Conservation (phyloP, 2,329 filamentous ascomycete species). For the Proliferodiscus dingleyae region DNA sequence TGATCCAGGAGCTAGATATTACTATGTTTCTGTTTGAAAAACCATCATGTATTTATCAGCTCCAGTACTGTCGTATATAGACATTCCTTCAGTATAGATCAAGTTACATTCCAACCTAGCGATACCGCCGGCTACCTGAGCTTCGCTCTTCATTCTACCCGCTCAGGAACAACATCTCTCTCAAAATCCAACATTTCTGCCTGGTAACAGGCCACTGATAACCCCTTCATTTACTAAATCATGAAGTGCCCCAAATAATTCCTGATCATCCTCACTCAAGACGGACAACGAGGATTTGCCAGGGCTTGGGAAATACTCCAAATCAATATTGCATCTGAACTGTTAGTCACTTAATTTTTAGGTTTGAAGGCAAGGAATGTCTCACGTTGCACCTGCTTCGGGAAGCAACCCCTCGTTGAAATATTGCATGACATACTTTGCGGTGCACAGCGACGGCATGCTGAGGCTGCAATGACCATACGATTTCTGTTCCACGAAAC, state of each 20-base stretch:
- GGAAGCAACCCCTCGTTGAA: constrained; percentile 23
- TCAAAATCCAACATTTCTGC: neutral
- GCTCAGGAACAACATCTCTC: no score
- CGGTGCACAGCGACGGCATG: constrained; percentile 20
- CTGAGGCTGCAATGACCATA: constrained; percentile 24
- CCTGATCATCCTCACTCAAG: constrained; percentile 7
- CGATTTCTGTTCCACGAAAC: constrained; percentile 22
- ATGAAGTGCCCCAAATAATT: constrained; percentile 10
- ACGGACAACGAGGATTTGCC: neutral
- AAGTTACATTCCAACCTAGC: no score
- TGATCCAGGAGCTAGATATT: constrained; percentile 40
- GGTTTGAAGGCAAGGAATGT: neutral
- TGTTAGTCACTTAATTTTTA: neutral
- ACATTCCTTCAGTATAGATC: no score
- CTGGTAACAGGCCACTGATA: neutral
- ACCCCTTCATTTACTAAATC: constrained; percentile 1
- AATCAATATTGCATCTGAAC: constrained; percentile 12
- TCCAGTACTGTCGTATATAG: no score
- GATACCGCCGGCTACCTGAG: no score
- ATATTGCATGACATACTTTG: constrained; percentile 19
- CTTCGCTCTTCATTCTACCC: no score
- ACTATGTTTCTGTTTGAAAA: constrained; percentile 29
- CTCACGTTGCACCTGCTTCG: constrained; percentile 12
- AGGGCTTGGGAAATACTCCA: constrained; percentile 14
- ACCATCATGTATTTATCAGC: no score